phyloP scores from a whole-genome alignment of 805 yeast species.

The Candida jianshihensis region DNA sequence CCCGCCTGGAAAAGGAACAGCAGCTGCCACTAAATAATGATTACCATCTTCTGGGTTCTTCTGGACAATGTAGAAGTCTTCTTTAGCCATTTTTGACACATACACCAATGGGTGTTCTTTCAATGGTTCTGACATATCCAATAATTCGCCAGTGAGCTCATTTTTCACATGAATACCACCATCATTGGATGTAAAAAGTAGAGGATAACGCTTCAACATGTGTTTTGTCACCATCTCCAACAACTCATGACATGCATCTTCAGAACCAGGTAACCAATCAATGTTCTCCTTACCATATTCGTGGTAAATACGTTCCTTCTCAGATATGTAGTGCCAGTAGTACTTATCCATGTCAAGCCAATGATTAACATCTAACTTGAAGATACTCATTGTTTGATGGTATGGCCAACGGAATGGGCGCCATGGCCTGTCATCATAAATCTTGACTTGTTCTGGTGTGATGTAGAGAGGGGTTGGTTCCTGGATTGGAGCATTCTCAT shows the following conservation, averaged over 20 bases:
- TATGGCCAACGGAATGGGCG: constrained; percentile 77
- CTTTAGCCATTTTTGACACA: constrained; percentile 66
- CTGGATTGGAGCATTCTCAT: constrained; percentile 27
- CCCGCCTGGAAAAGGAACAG: constrained; percentile 77
- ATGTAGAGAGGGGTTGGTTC: constrained; percentile 52
- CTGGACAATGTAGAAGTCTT: constrained; percentile 61
- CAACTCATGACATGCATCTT: constrained; percentile 54
- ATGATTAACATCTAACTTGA: constrained; percentile 62
- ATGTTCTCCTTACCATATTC: constrained; percentile 54
- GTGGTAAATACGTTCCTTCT: constrained; percentile 51
- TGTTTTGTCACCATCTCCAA: constrained; percentile 58
- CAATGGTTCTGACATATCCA: constrained; percentile 55
- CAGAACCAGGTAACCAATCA: constrained; percentile 60
- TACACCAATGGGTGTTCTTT: constrained; percentile 58
- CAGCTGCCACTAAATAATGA: constrained; percentile 66
- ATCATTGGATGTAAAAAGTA: constrained; percentile 44
- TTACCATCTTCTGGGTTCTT: constrained; percentile 47
- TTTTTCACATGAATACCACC: constrained; percentile 49
- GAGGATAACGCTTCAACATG: constrained; percentile 55
- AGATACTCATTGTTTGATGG: constrained; percentile 73
- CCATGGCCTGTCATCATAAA: constrained; percentile 74
- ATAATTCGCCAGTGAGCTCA: constrained; percentile 52
- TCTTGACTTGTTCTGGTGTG: constrained; percentile 59
- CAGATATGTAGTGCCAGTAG: constrained; percentile 58
- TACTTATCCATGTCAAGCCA: constrained; percentile 80